Conservation (phyloP, 2,329 filamentous ascomycete species). For the Nigrograna mackinnonii region DNA sequence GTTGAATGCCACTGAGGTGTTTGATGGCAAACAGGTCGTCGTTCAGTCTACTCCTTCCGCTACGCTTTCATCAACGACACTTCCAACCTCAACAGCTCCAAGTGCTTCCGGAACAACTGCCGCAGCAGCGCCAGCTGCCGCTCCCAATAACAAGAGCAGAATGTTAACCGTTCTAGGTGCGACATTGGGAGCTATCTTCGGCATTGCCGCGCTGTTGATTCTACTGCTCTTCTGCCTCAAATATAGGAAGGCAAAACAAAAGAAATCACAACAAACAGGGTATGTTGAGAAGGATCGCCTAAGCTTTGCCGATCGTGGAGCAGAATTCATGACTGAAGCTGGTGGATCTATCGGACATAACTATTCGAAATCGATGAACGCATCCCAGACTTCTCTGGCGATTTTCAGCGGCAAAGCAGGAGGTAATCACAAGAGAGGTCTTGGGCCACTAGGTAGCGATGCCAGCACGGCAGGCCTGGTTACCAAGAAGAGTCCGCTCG, state of each 20-base stretch:
- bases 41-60: conserved; percentile 33
- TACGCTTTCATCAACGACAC: conserved; percentile 17
- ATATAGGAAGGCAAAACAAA: conserved; percentile 61
- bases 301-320: conserved; percentile 56
- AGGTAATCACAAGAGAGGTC: conserved; percentile 48
- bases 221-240: conserved; percentile 71
- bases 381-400: conserved; percentile 47
- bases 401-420: conserved; percentile 61
- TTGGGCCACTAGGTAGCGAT: conserved; percentile 60
- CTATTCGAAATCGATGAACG: conserved; percentile 32
- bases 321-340: conserved; percentile 56
- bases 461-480: conserved; percentile 64
- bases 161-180: conserved; percentile 73
- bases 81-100: conserved; percentile 24
- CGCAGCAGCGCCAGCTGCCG: conserved; percentile 27
- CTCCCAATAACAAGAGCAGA: conserved; percentile 46
- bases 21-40: conserved; percentile 52
- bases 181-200: conserved; percentile 79
- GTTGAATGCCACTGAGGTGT: conserved; percentile 70
- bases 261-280: conserved; percentile 64
- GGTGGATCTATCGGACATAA: conserved; percentile 44
- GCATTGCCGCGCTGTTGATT: conserved; percentile 71
- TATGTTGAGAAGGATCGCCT: conserved; percentile 47
- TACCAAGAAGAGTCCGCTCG: conserved; percentile 53
- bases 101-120: conserved; percentile 38